A percentile compares a stretch with the other conserved stretches of the same genome.
Conservation (phyloP, 257 asterid genomes). For the Gentiana macrophylla region DNA sequence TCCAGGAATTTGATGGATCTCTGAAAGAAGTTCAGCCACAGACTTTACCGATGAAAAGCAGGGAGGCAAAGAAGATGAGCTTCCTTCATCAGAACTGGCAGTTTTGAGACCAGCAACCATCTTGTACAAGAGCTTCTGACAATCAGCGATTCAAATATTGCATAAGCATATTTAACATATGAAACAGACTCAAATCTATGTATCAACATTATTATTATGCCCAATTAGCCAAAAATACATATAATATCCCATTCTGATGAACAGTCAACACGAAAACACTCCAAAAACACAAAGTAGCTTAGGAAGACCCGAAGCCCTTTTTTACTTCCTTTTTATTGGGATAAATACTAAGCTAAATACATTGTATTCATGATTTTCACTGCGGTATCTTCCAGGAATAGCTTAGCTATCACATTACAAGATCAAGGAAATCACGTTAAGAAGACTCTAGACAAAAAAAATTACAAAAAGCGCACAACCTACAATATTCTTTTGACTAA, state of each 20-base stretch:
- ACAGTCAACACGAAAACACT: too few relatives aligned
- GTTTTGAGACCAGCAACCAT: slow-evolving; percentile 72
- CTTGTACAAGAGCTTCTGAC: slow-evolving; percentile 65
- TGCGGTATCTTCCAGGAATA: too few relatives aligned
- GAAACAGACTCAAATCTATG: not conserved
- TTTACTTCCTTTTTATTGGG: too few relatives aligned
- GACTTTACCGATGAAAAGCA: slow-evolving; percentile 47
- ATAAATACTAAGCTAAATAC: too few relatives aligned
- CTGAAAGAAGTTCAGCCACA: slow-evolving; percentile 64
- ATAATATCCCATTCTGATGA: not conserved
- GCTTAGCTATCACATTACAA: too few relatives aligned
- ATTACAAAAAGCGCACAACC: too few relatives aligned
- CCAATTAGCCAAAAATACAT: not conserved
- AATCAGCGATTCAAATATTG: slow-evolving; percentile 8
- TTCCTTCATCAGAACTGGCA: slow-evolving; percentile 52
- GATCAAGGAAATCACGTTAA: too few relatives aligned
- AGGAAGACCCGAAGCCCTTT: too few relatives aligned
- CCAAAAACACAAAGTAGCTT: too few relatives aligned
- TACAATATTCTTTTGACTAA: too few relatives aligned
- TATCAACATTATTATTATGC: not conserved
- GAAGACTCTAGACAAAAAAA: too few relatives aligned
- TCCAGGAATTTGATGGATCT: slow-evolving; percentile 49
- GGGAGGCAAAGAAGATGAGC: slow-evolving; percentile 76
- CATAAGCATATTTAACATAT: slow-evolving; percentile 12
- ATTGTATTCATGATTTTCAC: too few relatives aligned